Conservation (phyloP, 148 eudicot species). For the Vaccinium macrocarpon region DNA sequence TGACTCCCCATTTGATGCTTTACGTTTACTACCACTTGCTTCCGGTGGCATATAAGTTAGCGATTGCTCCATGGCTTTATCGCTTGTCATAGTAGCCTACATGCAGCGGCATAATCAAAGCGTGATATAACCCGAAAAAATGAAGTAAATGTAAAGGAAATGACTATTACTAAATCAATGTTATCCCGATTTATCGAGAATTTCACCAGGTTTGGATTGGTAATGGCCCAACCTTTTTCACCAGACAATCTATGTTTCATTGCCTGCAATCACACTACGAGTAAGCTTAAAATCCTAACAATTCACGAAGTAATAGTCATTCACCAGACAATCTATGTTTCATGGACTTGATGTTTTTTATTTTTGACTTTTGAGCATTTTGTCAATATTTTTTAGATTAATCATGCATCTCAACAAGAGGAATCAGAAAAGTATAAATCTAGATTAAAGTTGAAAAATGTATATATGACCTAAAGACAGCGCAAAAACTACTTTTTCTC, state of each 20-base stretch:
- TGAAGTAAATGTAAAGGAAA: not conserved
- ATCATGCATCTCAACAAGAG: too few species aligned
- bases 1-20: not conserved
- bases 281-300: not conserved
- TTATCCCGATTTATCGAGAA: not conserved
- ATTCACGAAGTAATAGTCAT: not conserved
- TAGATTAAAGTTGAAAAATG: too few species aligned
- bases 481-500: too few species aligned
- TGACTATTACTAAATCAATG: not conserved
- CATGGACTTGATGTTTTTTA: too few species aligned
- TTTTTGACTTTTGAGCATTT: too few species aligned
- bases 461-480: too few species aligned
- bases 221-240: not conserved
- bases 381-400: too few species aligned
- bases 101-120: not conserved
- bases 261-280: not conserved
- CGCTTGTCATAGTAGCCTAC: not conserved
- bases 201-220: not conserved
- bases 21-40: not conserved
- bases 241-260: too few species aligned
- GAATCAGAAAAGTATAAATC: too few species aligned
- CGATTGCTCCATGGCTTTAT: not conserved
- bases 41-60: not conserved
- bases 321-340: too few species aligned
- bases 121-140: not conserved